Evolutionary conservation across 2,329 filamentous ascomycete genomes (phyloP).

Genomic region (Exophiala sp.): DNA sequence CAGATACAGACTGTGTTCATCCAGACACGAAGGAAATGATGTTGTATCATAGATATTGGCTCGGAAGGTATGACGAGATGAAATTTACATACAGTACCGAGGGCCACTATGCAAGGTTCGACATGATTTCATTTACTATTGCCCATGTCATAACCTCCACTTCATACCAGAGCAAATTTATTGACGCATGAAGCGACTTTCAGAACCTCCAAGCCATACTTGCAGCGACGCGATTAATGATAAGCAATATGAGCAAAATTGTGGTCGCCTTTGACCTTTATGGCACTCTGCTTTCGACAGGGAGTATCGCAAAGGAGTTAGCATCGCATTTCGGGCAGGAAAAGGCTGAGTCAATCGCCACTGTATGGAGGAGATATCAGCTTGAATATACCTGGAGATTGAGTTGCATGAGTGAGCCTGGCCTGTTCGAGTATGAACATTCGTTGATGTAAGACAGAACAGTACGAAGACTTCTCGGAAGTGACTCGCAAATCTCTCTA

Average conservation of each 20-base stretch:
- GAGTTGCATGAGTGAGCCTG: constrained; percentile 66
- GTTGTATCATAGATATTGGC: background rate
- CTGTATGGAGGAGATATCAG: constrained; percentile 65
- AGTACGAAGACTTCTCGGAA: constrained; percentile 60
- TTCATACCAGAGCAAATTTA: background rate
- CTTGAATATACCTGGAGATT: constrained; percentile 74
- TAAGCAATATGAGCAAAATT: constrained; percentile 29
- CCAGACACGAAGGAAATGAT: background rate
- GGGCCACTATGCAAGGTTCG: too few species aligned
- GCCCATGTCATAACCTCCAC: background rate
- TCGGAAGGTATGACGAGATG: background rate
- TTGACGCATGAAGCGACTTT: too few species aligned
- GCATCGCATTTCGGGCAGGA: constrained; percentile 56
- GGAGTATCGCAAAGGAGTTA: constrained; percentile 62
- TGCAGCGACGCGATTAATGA: too few species aligned
- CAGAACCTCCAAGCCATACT: too few species aligned
- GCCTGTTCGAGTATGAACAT: background rate
- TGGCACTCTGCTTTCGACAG: constrained; percentile 69
- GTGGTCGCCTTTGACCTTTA: constrained; percentile 72
- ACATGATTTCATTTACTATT: too few species aligned
- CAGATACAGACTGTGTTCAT: background rate
- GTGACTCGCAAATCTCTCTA: constrained; percentile 60
- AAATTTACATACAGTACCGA: too few species aligned
- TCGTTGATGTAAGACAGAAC: constrained; percentile 40
- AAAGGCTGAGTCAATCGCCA: constrained; percentile 55